Percentiles rank a stretch among this genome's conserved stretches.
phyloP scores from a whole-genome alignment of 495 filamentous ascomycete genomes.

The Achaetomiella virescens region DNA sequence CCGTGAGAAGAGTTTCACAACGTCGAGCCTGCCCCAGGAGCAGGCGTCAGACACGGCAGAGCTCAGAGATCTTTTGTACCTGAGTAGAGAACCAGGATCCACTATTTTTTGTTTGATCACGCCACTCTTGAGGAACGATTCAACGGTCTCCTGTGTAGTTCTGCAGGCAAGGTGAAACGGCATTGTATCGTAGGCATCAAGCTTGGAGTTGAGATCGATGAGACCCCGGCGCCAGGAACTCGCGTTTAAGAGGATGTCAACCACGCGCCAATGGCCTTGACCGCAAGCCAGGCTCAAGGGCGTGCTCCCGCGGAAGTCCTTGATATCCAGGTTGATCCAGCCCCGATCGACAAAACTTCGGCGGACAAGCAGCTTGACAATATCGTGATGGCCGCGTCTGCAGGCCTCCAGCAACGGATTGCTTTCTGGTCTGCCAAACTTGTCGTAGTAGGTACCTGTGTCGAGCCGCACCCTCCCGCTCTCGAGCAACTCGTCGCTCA shows the following conservation, averaged over 20 bases:
- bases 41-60: too few species aligned
- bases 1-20: too few species aligned
- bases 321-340: background rate
- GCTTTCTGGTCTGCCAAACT: background rate
- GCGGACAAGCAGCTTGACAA: background rate
- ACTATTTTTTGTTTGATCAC: too few species aligned
- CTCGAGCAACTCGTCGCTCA: background rate
- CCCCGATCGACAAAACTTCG: background rate
- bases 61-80: too few species aligned
- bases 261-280: background rate
- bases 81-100: too few species aligned
- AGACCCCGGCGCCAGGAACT: too few species aligned
- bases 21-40: too few species aligned
- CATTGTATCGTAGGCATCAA: too few species aligned
- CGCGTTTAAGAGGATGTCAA: background rate
- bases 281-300: background rate
- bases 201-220: too few species aligned
- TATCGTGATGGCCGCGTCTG: background rate
- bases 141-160: too few species aligned
- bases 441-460: background rate
- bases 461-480: background rate
- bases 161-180: too few species aligned
- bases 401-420: background rate
- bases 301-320: background rate
- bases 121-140: too few species aligned